Evolutionary conservation across 441 rosid species (phyloP), one percentile per base, ranked within the genome.

Genomic region (Gossypium trilobum): DNA sequence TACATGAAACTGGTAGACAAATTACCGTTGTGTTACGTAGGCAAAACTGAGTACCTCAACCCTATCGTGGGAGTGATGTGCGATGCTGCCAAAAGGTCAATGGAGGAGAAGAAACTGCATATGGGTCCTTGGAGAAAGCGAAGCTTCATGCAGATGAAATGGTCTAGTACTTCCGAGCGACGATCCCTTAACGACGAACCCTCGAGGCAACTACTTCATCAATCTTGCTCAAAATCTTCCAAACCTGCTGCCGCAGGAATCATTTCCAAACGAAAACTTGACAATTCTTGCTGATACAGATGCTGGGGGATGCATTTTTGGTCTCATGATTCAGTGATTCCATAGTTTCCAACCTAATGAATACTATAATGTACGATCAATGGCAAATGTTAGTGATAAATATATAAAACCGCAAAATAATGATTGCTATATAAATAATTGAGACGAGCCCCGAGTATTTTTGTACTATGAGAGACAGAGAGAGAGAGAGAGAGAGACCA

Each of bases 121-220:
- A 82, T 84, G 80, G 88, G 86, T 1, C 91, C 88, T 0, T 87
- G 91, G 91, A 73, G 91, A 52, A 87, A 82, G 78, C 78, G 77
- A 36, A 71, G 84, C 71, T 85, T 85, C 83, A 82, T 85, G 84
- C 86, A 85, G 69, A 85, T 84, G 83, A 85, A 87, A 83, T 87
- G 91, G 88, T 81, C 88, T 0, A 64, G 48, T 55, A 71, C 79
- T 29, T 67, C 67, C 0, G 59, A 56, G 4, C 60, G 46, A 16
- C 13, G 54, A 0, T 56, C 74, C 2, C 1, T 25, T 13, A 19
- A 17, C 25, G 71, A 72, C 13, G 52, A 70, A 8, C 55, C 68
- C 2, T 4, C 65, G 0, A 39, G 20, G 46, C 62, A 75, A 22
- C 8, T 31, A 16, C 2, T 31, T 1, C 73, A 60, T 14, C 25